Evolutionary conservation across 257 asterid species (phyloP), one percentile per base, ranked within the genome.

Genomic region (Penstemon barbatus): DNA sequence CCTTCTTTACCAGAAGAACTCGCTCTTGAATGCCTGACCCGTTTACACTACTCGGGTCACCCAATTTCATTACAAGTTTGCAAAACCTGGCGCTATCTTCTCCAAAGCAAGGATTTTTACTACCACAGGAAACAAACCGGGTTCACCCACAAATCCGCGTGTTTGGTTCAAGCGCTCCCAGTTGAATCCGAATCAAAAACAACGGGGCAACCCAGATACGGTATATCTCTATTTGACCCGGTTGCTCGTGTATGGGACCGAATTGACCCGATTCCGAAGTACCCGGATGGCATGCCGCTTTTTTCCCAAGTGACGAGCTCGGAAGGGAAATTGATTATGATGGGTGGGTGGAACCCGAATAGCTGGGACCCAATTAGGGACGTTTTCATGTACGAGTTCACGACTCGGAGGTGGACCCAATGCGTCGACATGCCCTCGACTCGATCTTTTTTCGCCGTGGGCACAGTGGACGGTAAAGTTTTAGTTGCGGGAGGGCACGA

Each of bases 401-500:
- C 83, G 9, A 77, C 85, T 46, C 83, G 74, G 78, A 58, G 53
- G 78, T 92, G 98, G 98, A 82, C 71, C 15, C 86, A 57, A 82
- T 74, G 83, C 10, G 84, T 76, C 4, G 96, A 88, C 5, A 84
- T 92, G 96, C 97, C 98, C 0, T 78, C 87, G n/a, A 73, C 67
- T 1, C 85, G 97, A 3, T 88, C 96, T 0, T 92, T 90, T 61
- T 92, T 92, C 74, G 96, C 96, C 0, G 84, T 79, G 65, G 95
- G 84, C 1, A 90, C 96, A 4, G 25, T 18, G 3, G 86, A 72
- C 3, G 97, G 97, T 3, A 43, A 48, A 1, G 86, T 90, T 0
- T 8, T 75, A 1, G 80, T 92, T 5, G 98, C 98, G 6, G 98
- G 98, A 3, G 98, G 98, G 0, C 98, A 92, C 68, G 98, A 92